A percentile compares a stretch with the other conserved stretches of the same genome.
Conservation (phyloP, 208 protist genomes). For the Acanthamoeba triangularis region DNA sequence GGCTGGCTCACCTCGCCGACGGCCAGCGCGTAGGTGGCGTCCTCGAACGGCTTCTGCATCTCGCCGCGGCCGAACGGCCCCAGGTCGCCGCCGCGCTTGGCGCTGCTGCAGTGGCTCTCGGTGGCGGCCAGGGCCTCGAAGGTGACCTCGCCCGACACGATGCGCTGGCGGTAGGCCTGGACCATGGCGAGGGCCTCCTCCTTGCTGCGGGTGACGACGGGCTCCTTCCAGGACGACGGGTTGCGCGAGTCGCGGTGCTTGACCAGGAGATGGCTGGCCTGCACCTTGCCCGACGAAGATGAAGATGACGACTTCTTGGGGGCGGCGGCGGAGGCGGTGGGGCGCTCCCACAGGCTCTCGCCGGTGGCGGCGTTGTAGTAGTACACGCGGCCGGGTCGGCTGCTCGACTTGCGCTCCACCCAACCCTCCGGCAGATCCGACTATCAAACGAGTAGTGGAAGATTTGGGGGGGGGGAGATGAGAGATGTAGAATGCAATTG, state of each 20-base stretch:
- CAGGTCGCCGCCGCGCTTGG: conserved; percentile 84
- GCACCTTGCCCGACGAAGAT: conserved; percentile 30
- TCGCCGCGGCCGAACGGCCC: conserved; percentile 83
- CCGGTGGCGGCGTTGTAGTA: conserved; percentile 61
- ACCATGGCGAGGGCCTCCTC: conserved; percentile 85
- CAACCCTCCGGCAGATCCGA: conserved; percentile 67
- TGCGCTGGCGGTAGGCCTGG: conserved; percentile 74
- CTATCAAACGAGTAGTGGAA: neutral
- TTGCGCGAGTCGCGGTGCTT: conserved; percentile 85
- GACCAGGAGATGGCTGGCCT: conserved; percentile 83
- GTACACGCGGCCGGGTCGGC: conserved; percentile 37
- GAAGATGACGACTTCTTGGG: conserved; percentile 28
- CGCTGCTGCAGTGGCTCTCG: conserved; percentile 84
- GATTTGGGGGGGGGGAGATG: neutral
- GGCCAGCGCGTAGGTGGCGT: conserved; percentile 78
- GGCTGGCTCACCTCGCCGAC: conserved; percentile 80
- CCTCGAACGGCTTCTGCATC: conserved; percentile 89
- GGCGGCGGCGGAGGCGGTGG: neutral
- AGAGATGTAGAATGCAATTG: no score
- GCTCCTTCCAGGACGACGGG: conserved; percentile 84
- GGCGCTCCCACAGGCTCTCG: conserved; percentile 69
- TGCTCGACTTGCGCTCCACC: conserved; percentile 14
- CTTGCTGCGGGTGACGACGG: conserved; percentile 84
- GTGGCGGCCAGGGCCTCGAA: conserved; percentile 82
- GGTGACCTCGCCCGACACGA: conserved; percentile 71